A percentile compares a stretch with the other conserved stretches of the same genome.
Conservation (phyloP, 1,139 yeast species). For the Blastobotrys arbuscula region DNA sequence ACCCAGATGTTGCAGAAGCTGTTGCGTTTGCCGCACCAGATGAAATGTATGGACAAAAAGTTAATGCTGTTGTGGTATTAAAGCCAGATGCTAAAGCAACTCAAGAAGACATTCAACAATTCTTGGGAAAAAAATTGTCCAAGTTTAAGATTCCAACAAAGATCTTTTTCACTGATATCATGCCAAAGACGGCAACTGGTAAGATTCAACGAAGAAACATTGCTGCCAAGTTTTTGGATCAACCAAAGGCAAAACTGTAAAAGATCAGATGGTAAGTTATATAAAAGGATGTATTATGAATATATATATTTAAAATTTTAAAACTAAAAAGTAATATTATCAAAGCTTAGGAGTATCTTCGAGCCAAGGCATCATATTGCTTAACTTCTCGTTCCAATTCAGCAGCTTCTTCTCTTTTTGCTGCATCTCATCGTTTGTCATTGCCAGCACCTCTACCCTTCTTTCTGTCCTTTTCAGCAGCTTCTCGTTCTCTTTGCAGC, state of each 20-base stretch:
- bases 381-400: not conserved
- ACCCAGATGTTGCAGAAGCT: slow-evolving; percentile 58
- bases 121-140: slow-evolving; percentile 42
- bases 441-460: not conserved
- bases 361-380: not conserved
- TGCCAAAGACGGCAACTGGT: slow-evolving; percentile 71
- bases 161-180: slow-evolving; percentile 50
- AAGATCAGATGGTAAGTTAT: not conserved
- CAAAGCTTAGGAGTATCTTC: not conserved
- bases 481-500: not conserved
- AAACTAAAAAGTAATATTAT: too few species aligned
- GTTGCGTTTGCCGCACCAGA: slow-evolving; percentile 62
- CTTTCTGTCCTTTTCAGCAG: not conserved
- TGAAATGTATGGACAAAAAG: slow-evolving; percentile 59
- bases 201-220: slow-evolving; percentile 60
- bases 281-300: not conserved
- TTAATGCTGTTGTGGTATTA: slow-evolving; percentile 58
- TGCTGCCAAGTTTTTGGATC: slow-evolving; percentile 38
- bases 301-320: too few species aligned
- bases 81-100: slow-evolving; percentile 36
- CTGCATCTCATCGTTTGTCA: not conserved
- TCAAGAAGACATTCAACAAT: slow-evolving; percentile 41
- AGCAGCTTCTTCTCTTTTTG: not conserved
- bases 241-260: slow-evolving; percentile 28
- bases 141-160: slow-evolving; percentile 53